Base-by-base conservation (phyloP, 106 monocot species). In the Amphibolis antarctica region DNA sequence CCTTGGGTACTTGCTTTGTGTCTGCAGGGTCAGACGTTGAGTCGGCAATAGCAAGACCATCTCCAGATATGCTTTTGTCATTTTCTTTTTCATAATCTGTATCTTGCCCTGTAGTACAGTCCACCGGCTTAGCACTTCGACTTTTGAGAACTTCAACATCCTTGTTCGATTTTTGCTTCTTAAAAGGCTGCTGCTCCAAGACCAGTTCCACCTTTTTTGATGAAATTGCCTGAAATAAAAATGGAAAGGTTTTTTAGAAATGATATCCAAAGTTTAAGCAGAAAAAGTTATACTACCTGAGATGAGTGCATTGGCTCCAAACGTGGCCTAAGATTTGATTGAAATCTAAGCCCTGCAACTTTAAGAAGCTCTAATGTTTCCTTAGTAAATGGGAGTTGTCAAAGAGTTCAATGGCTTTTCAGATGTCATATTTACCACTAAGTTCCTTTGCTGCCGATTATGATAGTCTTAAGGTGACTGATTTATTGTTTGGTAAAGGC, bases 201-300 rank as follows among this genome's bases (percentile, higher is more conserved):
- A 31, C 29, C 23, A 23, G 45, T 64, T 81, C 90, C n/a, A 42
- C 72, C 46, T 86, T 86, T 47, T 82, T 77, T 4, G 46, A 30
- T 54, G 68, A 47, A 74, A 66, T 57, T 71, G 79, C 64, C 83
- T 82, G 77, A 50, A 66, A 45, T 50, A 42, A 65, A n/a, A 55
- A 69, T 55, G 23, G 28, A 54, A 21, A 19, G 5, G 1, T 44
- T 65, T 51, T 29, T 65, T 50, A 29, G 47, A 51, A 65, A 65
- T 17, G 52, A 51, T 29, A n/a, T n/a, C n/a, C n/a, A n/a, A n/a
- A n/a, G n/a, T n/a, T n/a, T n/a, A n/a, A n/a, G n/a, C n/a, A n/a
- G n/a, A n/a, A n/a, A n/a, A n/a, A n/a, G n/a, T n/a, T n/a, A n/a
- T n/a, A n/a, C n/a, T n/a, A n/a, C n/a, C n/a, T n/a, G n/a, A n/a